Base-by-base conservation (phyloP, 495 filamentous ascomycete genomes). In the Hyaloscypha variabilis region DNA sequence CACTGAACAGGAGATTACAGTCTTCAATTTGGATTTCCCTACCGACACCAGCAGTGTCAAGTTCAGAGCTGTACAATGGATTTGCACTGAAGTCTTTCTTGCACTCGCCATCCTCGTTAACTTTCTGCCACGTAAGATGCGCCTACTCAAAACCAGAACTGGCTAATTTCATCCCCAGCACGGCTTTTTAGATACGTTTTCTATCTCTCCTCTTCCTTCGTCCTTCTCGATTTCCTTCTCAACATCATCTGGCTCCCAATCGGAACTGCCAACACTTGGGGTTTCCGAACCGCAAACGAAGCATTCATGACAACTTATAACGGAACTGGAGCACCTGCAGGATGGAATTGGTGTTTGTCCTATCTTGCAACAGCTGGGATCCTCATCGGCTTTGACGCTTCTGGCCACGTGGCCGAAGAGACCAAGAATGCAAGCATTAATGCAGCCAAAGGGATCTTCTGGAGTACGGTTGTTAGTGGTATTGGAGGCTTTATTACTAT, bases 331-430 rank as follows among this genome's bases (percentile, higher is more conserved):
- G 82, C 82, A 5, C 81, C 82, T 1, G 72, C 75, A 23, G 83
- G 80, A 17, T 86, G 83, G 83, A 86, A 86, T 70, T 86, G 83
- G 83, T 84, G 82, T 78, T 76, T 86, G 34, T 83, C 81, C 25
- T 86, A 83, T 70, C 77, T 84, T 53, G 83, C 82, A 24, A 86
- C 83, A 11, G 83, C 83, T n/a, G 83, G 83, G 63, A 82, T 86
- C 60, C 68, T 86, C 65, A 84, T 86, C 54, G 83, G 83, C 50
- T 86, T 85, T 57, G 83, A 86, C 70, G 83, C 83, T 10, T 46
- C 39, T 11, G 39, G 39, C 19, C 39, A 46, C 39, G 39, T 46
- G 39, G 81, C 81, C 0, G 83, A 86, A 66, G 83, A 86, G 67
- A 86, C 83, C 6, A 83, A 85, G 74, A 79, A 85, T 67, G 83